Conservation (phyloP, 129 eudicot species). For the Arctium minus region DNA sequence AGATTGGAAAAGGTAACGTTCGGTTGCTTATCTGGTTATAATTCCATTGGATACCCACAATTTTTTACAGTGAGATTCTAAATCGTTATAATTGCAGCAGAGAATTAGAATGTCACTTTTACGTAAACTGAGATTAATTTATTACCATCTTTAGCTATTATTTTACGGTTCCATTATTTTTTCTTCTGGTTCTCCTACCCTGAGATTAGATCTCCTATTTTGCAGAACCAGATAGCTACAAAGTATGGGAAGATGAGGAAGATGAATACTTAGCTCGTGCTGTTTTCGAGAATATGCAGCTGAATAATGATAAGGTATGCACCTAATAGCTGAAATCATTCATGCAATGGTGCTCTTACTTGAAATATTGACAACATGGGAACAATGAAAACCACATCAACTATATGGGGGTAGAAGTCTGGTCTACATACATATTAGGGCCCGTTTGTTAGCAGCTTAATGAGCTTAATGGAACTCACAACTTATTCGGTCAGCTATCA, state of each 20-base stretch:
- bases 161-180: background rate
- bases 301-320: conserved; percentile 69
- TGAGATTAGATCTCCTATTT: background rate
- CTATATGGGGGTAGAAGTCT: too few species aligned
- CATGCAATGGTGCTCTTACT: background rate
- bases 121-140: background rate
- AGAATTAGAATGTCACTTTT: background rate
- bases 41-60: background rate
- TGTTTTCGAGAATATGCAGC: conserved; percentile 76
- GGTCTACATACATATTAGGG: background rate
- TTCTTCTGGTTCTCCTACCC: background rate
- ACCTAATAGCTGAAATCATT: background rate
- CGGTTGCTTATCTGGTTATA: background rate
- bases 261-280: conserved; percentile 82
- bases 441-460: too few species aligned
- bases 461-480: too few species aligned
- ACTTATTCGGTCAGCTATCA: too few species aligned
- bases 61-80: background rate
- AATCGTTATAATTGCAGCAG: background rate
- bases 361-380: background rate
- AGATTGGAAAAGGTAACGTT: conserved; percentile 41
- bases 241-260: conserved; percentile 82
- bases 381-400: background rate
- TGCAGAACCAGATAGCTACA: conserved; percentile 43
- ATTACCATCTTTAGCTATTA: conserved; percentile 1